These are phyloP conservation scores for Diplotaxis tenuifolia DNA, from an alignment of 345 rosid species.

Conservation along the genomic window DNA sequence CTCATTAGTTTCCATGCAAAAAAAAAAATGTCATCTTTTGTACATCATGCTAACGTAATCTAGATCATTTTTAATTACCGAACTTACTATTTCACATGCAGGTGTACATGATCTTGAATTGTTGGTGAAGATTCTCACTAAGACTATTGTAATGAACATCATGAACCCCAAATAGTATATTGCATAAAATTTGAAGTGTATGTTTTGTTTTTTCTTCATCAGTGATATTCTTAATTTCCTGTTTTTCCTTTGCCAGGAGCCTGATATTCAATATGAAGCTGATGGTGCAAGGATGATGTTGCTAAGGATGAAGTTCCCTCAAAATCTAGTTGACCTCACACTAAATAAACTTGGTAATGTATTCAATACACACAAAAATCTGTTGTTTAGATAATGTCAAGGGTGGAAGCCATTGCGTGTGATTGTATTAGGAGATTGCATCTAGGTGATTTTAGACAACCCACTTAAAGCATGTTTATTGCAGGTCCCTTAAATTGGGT, in stretches of 20 bases:
- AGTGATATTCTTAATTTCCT: too few species aligned
- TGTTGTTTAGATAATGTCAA: background rate
- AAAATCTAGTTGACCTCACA: constrained; percentile 62
- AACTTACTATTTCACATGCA: too few species aligned
- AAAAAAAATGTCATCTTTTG: background rate
- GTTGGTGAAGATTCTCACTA: too few species aligned
- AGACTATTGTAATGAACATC: too few species aligned
- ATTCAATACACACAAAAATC: background rate
- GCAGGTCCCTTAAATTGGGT: too few species aligned
- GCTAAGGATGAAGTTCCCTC: constrained; percentile 67
- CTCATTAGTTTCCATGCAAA: background rate
- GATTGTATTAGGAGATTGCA: background rate
- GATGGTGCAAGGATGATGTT: constrained; percentile 53
- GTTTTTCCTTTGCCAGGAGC: too few species aligned
- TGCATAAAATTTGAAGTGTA: too few species aligned
- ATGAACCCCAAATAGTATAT: too few species aligned
- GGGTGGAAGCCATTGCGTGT: background rate
- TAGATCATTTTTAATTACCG: constrained; percentile 4
- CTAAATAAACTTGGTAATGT: constrained; percentile 65
- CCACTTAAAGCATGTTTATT: too few species aligned
- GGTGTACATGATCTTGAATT: too few species aligned
- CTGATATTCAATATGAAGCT: too few species aligned
- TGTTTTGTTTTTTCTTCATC: too few species aligned
- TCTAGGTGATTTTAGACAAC: background rate
- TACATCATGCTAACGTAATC: background rate